A percentile compares a stretch with the other conserved stretches of the same genome.
Conservation (phyloP, 306 rosid genomes). For the Sesbania bispinosa region DNA sequence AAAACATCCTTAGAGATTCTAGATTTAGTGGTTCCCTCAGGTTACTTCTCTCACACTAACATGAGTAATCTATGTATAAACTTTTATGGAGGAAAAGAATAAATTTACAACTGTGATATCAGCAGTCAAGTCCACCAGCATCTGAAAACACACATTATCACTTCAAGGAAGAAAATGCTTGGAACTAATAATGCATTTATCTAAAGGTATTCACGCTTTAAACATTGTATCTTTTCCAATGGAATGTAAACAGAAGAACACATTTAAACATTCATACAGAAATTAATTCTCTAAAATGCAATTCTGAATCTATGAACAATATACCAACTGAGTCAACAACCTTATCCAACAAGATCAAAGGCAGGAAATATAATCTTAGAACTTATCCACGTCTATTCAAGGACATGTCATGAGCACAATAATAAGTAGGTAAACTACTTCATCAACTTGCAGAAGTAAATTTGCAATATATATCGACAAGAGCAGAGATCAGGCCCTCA, state of each 20-base stretch:
- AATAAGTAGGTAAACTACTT: not conserved
- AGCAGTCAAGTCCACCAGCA: not conserved
- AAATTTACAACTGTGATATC: not conserved
- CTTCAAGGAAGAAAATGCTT: not conserved
- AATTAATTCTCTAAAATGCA: not conserved
- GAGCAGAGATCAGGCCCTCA: not conserved
- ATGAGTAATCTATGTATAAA: not conserved
- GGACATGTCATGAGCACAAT: not conserved
- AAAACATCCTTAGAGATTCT: not conserved
- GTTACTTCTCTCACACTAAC: not conserved
- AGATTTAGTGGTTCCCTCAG: not conserved
- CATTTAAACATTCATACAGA: not conserved
- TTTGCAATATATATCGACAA: not conserved
- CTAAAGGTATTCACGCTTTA: not conserved
- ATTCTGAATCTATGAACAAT: not conserved
- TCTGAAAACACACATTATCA: not conserved
- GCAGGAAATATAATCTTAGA: not conserved
- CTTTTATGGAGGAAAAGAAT: not conserved
- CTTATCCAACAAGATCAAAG: constrained; percentile 1
- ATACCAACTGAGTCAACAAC: not conserved
- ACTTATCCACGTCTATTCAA: not conserved
- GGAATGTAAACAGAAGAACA: not conserved
- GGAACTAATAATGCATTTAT: not conserved
- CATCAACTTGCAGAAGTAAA: not conserved
- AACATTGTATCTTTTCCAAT: not conserved